Base-by-base conservation (phyloP, 208 protist genomes). In the Trypanosoma scelopori region DNA sequence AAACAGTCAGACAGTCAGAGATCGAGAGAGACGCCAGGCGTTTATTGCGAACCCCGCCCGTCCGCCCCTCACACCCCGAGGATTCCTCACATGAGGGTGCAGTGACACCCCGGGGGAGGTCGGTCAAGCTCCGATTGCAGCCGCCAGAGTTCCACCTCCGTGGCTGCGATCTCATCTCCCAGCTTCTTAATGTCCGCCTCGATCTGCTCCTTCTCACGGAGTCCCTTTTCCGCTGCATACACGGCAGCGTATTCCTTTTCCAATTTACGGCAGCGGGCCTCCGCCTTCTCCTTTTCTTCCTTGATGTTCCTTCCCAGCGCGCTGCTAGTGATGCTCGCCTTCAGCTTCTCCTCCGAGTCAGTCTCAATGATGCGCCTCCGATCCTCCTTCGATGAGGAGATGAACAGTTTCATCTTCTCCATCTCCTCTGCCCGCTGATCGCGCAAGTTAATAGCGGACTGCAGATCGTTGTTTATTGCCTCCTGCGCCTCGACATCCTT, bases 51-150 rank as follows among this genome's bases (percentile, higher is more conserved):
- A n/a, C n/a, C n/a, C n/a, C n/a, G n/a, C n/a, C n/a, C n/a, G n/a
- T n/a, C n/a, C n/a, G n/a, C n/a, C n/a, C n/a, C n/a, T n/a, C n/a
- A n/a, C n/a, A n/a, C n/a, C n/a, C n/a, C n/a, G n/a, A n/a, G n/a
- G n/a, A n/a, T n/a, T n/a, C n/a, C 3, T 37, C 32, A 94, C 88
- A 94, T 94, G 23, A 77, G 23, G 32, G 46, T 62, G 50, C 88
- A 94, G 41, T 75, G 46, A 46, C 82, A 82, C 43, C 87, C 73
- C 0, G 51, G 42, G n/a, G 30, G 47, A 41, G 22, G 45, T 23
- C 79, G 65, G 22, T 87, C 81, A 39, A 87, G 74, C 43, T 87
- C 83, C 1, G 16, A 42, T 56, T 86, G 74, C 55, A 94, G 49
- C 0, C 65, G 57, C 0, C 58, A 47, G 27, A 78, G 85, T 57